Percentiles rank a stretch among this genome's conserved stretches.
Conservation (phyloP, 331 rosid genomes). For the Cydonia oblonga region DNA sequence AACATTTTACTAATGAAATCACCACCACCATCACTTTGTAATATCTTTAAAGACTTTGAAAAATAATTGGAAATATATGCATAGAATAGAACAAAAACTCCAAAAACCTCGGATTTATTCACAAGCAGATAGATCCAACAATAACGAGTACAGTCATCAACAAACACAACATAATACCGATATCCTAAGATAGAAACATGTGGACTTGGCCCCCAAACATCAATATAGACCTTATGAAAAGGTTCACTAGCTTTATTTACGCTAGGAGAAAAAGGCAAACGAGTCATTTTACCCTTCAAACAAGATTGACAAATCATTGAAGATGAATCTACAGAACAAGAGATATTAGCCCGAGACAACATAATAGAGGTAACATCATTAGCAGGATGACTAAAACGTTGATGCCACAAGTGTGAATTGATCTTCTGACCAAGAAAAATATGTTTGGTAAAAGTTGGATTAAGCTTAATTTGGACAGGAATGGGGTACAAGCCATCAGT, state of each 20-base stretch:
- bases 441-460: background rate
- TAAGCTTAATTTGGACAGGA: background rate
- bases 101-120: background rate
- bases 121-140: background rate
- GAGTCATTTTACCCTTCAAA: background rate
- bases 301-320: background rate
- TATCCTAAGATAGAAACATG: background rate
- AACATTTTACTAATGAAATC: background rate
- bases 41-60: background rate
- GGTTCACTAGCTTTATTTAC: background rate
- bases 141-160: background rate
- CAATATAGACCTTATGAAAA: background rate
- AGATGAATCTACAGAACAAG: background rate
- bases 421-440: background rate
- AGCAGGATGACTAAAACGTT: background rate
- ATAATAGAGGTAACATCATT: background rate
- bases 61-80: background rate
- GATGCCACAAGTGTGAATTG: background rate
- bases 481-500: background rate
- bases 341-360: background rate
- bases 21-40: background rate
- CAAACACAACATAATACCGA: background rate
- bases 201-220: background rate
- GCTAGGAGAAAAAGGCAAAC: background rate
- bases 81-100: background rate